Percentiles rank a stretch among this genome's conserved stretches.
Conservation (phyloP, 2,329 filamentous ascomycete species). For the Dothistroma pini region DNA sequence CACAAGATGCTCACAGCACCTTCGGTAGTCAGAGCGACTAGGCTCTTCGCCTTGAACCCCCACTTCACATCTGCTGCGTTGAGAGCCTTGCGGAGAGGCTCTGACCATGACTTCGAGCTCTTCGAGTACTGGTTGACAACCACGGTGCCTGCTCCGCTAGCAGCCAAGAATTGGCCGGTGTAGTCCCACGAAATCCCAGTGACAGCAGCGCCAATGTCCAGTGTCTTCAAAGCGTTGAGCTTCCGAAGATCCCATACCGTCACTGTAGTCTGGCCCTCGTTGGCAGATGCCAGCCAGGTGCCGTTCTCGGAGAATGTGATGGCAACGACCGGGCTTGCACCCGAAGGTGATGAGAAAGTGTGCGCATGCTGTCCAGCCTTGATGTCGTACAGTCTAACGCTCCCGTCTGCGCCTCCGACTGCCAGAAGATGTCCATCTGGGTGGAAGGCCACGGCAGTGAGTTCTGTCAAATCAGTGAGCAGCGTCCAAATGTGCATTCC, state of each 20-base stretch:
- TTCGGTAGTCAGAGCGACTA: conserved; percentile 70
- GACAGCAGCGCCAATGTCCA: conserved; percentile 78
- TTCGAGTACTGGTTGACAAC: conserved; percentile 90
- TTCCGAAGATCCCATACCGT: conserved; percentile 92
- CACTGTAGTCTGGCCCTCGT: conserved; percentile 71
- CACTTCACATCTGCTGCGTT: conserved; percentile 71
- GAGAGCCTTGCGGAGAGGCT: conserved; percentile 73
- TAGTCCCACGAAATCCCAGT: conserved; percentile 85
- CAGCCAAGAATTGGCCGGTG: conserved; percentile 86
- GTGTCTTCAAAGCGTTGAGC: conserved; percentile 72
- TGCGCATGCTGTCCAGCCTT: conserved; percentile 74
- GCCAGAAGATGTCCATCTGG: conserved; percentile 95
- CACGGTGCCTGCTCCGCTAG: conserved; percentile 72
- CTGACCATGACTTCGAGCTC: conserved; percentile 80
- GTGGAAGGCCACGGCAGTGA: conserved; percentile 81
- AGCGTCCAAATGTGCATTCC: not conserved
- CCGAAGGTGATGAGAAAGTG: conserved; percentile 56
- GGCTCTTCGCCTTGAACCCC: conserved; percentile 69
- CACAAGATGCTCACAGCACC: conserved; percentile 70
- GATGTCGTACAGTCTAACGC: conserved; percentile 86
- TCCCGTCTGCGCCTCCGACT: conserved; percentile 71
- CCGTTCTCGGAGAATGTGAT: conserved; percentile 94
- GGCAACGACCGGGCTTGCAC: conserved; percentile 62
- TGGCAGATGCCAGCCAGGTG: conserved; percentile 85
- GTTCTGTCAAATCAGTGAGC: conserved; percentile 49